phyloP scores from a whole-genome alignment of 805 yeast genomes.

The Ascoidea asiatica region DNA sequence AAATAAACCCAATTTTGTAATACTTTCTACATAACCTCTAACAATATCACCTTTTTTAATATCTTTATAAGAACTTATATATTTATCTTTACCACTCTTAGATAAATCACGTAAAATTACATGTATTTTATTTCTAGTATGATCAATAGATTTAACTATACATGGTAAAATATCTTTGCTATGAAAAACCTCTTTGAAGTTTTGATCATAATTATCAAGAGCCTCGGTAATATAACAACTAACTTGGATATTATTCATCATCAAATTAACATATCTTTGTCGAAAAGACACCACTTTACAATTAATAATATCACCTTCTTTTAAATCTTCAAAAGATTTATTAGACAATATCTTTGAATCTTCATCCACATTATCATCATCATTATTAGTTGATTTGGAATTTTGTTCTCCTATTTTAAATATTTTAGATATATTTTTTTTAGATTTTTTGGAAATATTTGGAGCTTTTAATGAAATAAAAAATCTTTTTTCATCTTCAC shows the following conservation, averaged over 20 bases:
- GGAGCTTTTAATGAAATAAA: conserved; percentile 45
- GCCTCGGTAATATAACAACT: conserved; percentile 69
- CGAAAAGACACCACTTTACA: conserved; percentile 48
- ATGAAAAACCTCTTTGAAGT: conserved; percentile 33
- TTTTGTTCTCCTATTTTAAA: too few relatives aligned
- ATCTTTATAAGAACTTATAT: conserved; percentile 34
- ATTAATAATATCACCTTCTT: conserved; percentile 42
- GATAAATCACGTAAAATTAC: conserved; percentile 41
- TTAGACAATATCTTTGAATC: too few relatives aligned
- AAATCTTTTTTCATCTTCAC: conserved; percentile 58
- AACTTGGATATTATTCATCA: conserved; percentile 46
- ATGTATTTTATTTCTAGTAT: conserved; percentile 32
- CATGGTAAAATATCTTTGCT: conserved; percentile 45
- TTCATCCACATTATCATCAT: too few relatives aligned
- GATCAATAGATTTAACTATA: conserved; percentile 26
- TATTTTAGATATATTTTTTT: conserved; percentile 40
- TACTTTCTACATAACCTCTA: conserved; percentile 66
- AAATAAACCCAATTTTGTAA: conserved; percentile 66
- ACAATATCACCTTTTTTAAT: conserved; percentile 59
- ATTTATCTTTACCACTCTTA: conserved; percentile 30
- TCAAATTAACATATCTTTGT: conserved; percentile 51
- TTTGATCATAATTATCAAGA: conserved; percentile 46
- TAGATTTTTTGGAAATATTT: conserved; percentile 32
- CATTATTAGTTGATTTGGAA: too few relatives aligned
- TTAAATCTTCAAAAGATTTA: conserved; percentile 33